These are phyloP conservation scores for Mycena galopus DNA, from an alignment of 768 basidiomycete genomes.

Conservation along the genomic window DNA sequence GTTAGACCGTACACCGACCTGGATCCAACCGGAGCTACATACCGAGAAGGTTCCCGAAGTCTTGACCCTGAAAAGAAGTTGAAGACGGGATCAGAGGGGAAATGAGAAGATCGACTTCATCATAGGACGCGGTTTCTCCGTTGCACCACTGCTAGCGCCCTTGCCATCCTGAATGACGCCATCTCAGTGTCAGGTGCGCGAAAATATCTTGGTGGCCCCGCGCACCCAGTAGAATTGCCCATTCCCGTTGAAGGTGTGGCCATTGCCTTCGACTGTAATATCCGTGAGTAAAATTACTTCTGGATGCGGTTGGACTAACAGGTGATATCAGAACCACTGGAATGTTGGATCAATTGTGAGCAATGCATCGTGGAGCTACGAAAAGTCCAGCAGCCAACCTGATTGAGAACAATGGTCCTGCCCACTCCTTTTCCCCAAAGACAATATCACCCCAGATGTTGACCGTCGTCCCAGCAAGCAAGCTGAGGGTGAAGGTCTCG, in stretches of 20 bases:
- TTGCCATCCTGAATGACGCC: conserved; percentile 53
- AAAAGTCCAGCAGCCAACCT: conserved; percentile 60
- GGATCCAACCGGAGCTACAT: conserved; percentile 22
- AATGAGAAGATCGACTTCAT: conserved; percentile 50
- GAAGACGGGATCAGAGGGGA: neutral
- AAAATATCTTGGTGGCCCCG: neutral
- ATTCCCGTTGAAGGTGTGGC: conserved; percentile 57
- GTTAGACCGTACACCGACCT: neutral
- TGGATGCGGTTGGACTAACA: neutral
- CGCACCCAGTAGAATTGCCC: conserved; percentile 59
- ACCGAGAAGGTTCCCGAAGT: conserved; percentile 54
- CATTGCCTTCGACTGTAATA: conserved; percentile 55
- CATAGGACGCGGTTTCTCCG: conserved; percentile 57
- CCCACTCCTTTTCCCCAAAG: conserved; percentile 67
- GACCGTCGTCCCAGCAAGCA: conserved; percentile 56
- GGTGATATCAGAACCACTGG: conserved; percentile 10
- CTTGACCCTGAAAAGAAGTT: conserved; percentile 46
- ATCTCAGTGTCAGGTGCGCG: neutral
- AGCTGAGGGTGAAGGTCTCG: conserved; percentile 51
- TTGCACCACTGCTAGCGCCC: conserved; percentile 47
- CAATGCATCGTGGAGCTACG: conserved; percentile 30
- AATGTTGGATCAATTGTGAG: neutral
- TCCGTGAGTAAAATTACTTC: neutral
- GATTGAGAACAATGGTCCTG: conserved; percentile 67
- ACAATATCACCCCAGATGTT: conserved; percentile 66